Conservation (phyloP, 768 basidiomycete genomes). For the Piloderma croceum region DNA sequence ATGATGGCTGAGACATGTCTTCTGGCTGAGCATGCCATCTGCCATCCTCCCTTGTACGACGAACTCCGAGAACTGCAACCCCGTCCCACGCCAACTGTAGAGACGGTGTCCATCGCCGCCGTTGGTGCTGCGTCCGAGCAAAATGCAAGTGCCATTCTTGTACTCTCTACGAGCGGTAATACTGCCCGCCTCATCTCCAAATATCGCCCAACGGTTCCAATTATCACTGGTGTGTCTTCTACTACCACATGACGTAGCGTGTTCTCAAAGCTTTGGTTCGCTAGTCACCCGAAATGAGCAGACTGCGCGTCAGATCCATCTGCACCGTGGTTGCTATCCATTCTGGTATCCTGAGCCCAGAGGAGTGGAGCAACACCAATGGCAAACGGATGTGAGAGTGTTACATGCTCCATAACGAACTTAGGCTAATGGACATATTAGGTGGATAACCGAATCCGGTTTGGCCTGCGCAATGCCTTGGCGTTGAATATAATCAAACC, state of each 20-base stretch:
- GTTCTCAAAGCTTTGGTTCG: background rate
- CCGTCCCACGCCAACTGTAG: slow-evolving; percentile 88
- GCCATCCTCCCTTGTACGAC: slow-evolving; percentile 91
- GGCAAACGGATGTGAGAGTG: slow-evolving; percentile 94
- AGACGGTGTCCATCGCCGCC: slow-evolving; percentile 94
- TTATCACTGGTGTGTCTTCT: slow-evolving; percentile 74
- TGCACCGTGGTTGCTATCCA: slow-evolving; percentile 95
- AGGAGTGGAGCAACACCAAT: slow-evolving; percentile 80
- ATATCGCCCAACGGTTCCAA: slow-evolving; percentile 89
- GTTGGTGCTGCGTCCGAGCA: slow-evolving; percentile 96
- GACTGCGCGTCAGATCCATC: slow-evolving; percentile 93
- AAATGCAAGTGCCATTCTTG: slow-evolving; percentile 89
- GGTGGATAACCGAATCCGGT: slow-evolving; percentile 89
- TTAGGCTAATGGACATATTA: slow-evolving; percentile 22
- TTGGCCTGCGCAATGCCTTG: slow-evolving; percentile 80
- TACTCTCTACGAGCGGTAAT: slow-evolving; percentile 94
- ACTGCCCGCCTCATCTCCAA: slow-evolving; percentile 95
- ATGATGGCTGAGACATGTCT: slow-evolving; percentile 99
- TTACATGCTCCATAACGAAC: slow-evolving; percentile 2
- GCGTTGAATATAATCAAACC: slow-evolving; percentile 81
- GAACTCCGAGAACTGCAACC: slow-evolving; percentile 74
- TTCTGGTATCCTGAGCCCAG: slow-evolving; percentile 96
- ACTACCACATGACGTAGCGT: background rate
- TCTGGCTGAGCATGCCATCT: slow-evolving; percentile 92
- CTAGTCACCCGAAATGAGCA: slow-evolving; percentile 93